Percentiles rank a stretch among this genome's conserved stretches.
Conservation (phyloP, 164 flowering plant species). For the Nymphaea thermarum region DNA sequence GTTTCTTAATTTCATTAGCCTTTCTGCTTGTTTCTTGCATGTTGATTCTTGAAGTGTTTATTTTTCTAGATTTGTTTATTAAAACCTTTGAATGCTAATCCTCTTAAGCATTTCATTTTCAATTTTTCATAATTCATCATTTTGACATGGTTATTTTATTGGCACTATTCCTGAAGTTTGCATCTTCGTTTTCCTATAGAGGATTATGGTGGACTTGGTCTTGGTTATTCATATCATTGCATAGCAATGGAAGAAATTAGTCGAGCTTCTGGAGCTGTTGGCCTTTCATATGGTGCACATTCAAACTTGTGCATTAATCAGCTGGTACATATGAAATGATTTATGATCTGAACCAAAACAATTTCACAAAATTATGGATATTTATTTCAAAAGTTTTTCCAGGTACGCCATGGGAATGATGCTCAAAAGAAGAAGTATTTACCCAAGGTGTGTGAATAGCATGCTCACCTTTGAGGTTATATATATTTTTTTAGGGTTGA, state of each 20-base stretch:
- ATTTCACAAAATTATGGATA: not conserved
- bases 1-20: too few species aligned
- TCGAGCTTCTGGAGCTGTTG: slow-evolving; percentile 97
- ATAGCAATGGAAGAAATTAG: slow-evolving; percentile 98
- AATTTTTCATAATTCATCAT: not conserved
- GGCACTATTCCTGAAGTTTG: not conserved
- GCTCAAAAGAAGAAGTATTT: slow-evolving; percentile 84
- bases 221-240: slow-evolving; percentile 96
- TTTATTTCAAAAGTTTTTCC: slow-evolving; percentile 9
- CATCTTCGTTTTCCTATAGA: slow-evolving; percentile 29
- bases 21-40: too few species aligned
- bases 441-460: slow-evolving; percentile 56
- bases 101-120: too few species aligned
- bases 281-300: slow-evolving; percentile 94
- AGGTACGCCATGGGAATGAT: slow-evolving; percentile 86
- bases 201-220: slow-evolving; percentile 99
- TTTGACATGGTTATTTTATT: too few species aligned
- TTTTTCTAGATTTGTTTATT: too few species aligned
- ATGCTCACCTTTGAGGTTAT: not conserved
- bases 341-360: not conserved
- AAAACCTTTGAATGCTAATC: too few species aligned
- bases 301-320: slow-evolving; percentile 94
- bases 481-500: too few species aligned
- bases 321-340: slow-evolving; percentile 36
- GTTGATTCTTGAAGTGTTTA: too few species aligned